Base-by-base conservation (phyloP, 192 early-diverging fungal species). In the Linnemannia exigua region DNA sequence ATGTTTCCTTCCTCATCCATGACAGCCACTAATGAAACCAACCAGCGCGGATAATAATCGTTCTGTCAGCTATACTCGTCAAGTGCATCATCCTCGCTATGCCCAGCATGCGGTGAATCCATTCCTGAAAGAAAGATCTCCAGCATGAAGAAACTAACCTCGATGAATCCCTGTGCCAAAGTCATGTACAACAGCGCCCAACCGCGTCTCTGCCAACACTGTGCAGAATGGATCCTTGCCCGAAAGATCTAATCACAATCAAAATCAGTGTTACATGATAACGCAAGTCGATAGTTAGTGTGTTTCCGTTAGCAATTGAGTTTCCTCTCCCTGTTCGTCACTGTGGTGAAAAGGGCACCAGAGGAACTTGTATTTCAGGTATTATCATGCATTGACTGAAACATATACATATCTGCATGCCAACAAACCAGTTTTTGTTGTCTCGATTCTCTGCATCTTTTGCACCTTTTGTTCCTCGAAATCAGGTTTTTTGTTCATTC, bases 171-270 rank as follows among this genome's bases (percentile, higher is more conserved):
- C 94, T 75, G 90, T 90, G 6, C 93, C 93, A 82, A 97, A 95
- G 37, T 95, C 91, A 50, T 92, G 91, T 3, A 94, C 93, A 28
- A 95, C 90, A 52, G 95, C 93, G 12, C 93, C 84, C 3, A 97
- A 77, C 0, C 93, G 94, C 31, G 96, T 93, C 75, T 96, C 95
- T n/a, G 91, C 91, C 63, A 95, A 69, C 17, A 96, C 94, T 25
- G 93, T 93, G 80, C 95, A 96, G 79, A 96, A 97, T 31, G 96
- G 95, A 75, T 97, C 95, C 71, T 93, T 91, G 36, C 93, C 91
- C 6, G 96, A 97, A 51, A 96, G 74, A 84, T 97, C 96, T 75
- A 89, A n/a, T n/a, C n/a, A n/a, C n/a, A n/a, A n/a, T n/a, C n/a
- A n/a, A n/a, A 36, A 33, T 50, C 66, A 36, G 8, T n/a, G 28